Percentiles rank a stretch among this genome's conserved stretches.
These are phyloP conservation scores for Trichoderma citrinoviride DNA, from an alignment of 2,329 filamentous ascomycete genomes.

Conservation along the genomic window DNA sequence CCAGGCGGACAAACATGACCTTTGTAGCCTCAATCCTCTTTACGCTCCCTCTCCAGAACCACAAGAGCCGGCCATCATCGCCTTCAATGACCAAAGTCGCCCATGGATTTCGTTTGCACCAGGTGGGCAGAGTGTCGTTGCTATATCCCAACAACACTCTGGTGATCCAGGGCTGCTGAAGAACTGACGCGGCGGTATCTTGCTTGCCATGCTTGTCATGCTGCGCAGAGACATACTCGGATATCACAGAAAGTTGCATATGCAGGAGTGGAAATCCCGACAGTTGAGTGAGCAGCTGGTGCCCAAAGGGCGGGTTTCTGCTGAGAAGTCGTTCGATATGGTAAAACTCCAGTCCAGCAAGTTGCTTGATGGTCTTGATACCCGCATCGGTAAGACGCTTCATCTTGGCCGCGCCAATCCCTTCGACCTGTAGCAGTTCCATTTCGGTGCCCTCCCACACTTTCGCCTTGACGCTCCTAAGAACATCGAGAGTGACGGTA, in stretches of 20 bases:
- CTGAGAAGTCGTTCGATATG: slow-evolving; percentile 74
- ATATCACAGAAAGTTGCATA: slow-evolving; percentile 39
- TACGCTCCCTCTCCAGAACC: slow-evolving; percentile 65
- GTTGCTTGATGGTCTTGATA: slow-evolving; percentile 67
- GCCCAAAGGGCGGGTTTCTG: slow-evolving; percentile 80
- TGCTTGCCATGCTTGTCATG: not conserved
- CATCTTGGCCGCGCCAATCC: slow-evolving; percentile 72
- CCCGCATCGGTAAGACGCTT: slow-evolving; percentile 70
- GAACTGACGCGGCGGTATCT: not conserved
- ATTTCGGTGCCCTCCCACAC: slow-evolving; percentile 79
- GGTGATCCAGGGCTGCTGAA: slow-evolving; percentile 41
- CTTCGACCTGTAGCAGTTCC: slow-evolving; percentile 79
- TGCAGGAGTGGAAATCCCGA: slow-evolving; percentile 65
- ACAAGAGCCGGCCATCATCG: slow-evolving; percentile 49
- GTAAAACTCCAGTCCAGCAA: slow-evolving; percentile 64
- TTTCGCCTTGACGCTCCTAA: slow-evolving; percentile 70
- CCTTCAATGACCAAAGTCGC: slow-evolving; percentile 73
- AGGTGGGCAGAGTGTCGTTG: slow-evolving; percentile 62
- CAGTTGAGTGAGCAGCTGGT: slow-evolving; percentile 62
- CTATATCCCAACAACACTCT: slow-evolving; percentile 67
- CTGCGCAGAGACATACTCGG: slow-evolving; percentile 11
- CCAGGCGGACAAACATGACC: slow-evolving; percentile 53
- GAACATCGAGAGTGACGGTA: slow-evolving; percentile 70
- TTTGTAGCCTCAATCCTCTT: slow-evolving; percentile 57
- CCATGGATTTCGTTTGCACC: slow-evolving; percentile 62